A percentile compares a stretch with the other conserved stretches of the same genome.
Conservation (phyloP, 2,329 filamentous ascomycete species). For the Stemphylium vesicarium region DNA sequence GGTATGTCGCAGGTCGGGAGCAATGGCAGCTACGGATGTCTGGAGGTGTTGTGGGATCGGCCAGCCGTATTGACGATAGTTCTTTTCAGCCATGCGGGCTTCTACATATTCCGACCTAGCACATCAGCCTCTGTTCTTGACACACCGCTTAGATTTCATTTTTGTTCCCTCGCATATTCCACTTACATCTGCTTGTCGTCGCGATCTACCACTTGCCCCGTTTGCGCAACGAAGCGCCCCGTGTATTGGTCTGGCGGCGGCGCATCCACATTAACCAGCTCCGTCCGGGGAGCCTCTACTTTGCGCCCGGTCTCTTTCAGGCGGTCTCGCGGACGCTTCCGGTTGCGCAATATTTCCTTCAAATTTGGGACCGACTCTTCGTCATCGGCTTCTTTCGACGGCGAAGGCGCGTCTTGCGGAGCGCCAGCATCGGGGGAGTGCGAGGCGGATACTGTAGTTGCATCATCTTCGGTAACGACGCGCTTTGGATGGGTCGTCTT, state of each 20-base stretch:
- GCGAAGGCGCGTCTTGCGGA: slow-evolving; percentile 12
- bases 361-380: slow-evolving; percentile 32
- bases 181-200: slow-evolving; percentile 81
- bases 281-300: slow-evolving; percentile 21
- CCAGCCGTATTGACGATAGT: slow-evolving; percentile 41
- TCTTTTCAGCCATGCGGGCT: slow-evolving; percentile 71
- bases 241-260: slow-evolving; percentile 29
- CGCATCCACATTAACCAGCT: slow-evolving; percentile 27
- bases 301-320: slow-evolving; percentile 27
- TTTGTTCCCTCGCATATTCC: neutral
- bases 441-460: neutral
- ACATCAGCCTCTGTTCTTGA: slow-evolving; percentile 63
- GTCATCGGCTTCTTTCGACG: slow-evolving; percentile 11
- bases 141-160: neutral
- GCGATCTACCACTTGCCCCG: slow-evolving; percentile 68
- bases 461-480: slow-evolving; percentile 21
- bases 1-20: slow-evolving; percentile 25
- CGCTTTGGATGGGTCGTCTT: slow-evolving; percentile 38
- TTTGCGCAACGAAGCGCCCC: slow-evolving; percentile 72
- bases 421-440: slow-evolving; percentile 15
- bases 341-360: slow-evolving; percentile 41
- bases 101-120: slow-evolving; percentile 86
- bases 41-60: slow-evolving; percentile 40
- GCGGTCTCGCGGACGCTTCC: slow-evolving; percentile 38
- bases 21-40: slow-evolving; percentile 29